Evolutionary conservation across 2,329 filamentous ascomycete genomes (phyloP).

Genomic region (Aspergillus sp.): DNA sequence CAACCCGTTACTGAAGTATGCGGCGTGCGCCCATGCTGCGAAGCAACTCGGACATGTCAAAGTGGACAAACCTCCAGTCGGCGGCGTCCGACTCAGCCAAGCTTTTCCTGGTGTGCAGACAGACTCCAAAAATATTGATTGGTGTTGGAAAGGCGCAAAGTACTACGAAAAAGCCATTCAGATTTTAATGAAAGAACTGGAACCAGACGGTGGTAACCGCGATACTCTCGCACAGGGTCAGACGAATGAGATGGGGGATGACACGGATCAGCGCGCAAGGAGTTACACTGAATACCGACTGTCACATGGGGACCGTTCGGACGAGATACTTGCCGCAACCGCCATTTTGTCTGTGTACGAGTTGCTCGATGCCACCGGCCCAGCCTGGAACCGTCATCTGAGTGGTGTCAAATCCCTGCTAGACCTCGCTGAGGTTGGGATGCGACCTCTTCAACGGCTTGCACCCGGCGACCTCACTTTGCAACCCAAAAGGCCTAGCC

Average conservation of each 20-base stretch:
- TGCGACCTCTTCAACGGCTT: slow-evolving; percentile 46
- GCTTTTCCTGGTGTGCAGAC: slow-evolving; percentile 60
- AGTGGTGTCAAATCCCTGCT: slow-evolving; percentile 68
- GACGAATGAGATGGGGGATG: slow-evolving; percentile 37
- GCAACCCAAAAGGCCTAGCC: slow-evolving; percentile 40
- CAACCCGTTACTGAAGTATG: slow-evolving; percentile 54
- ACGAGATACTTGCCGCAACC: slow-evolving; percentile 67
- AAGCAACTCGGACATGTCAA: slow-evolving; percentile 63
- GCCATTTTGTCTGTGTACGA: slow-evolving; percentile 71
- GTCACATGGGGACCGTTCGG: slow-evolving; percentile 48
- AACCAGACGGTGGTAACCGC: slow-evolving; percentile 41
- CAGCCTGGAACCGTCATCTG: slow-evolving; percentile 67
- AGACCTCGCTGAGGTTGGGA: slow-evolving; percentile 49
- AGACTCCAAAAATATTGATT: slow-evolving; percentile 56
- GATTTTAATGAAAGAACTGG: slow-evolving; percentile 54
- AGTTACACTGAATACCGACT: slow-evolving; percentile 50
- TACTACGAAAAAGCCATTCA: slow-evolving; percentile 56
- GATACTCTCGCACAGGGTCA: slow-evolving; percentile 45
- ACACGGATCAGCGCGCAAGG: slow-evolving; percentile 44
- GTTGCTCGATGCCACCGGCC: slow-evolving; percentile 67
- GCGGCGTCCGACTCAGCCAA: slow-evolving; percentile 51
- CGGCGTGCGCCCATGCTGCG: slow-evolving; percentile 65
- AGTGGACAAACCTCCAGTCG: slow-evolving; percentile 55
- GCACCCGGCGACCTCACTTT: slow-evolving; percentile 46
- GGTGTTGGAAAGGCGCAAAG: slow-evolving; percentile 64